Base-by-base conservation (phyloP, 257 asterid genomes). In the Penstemon eatonii region DNA sequence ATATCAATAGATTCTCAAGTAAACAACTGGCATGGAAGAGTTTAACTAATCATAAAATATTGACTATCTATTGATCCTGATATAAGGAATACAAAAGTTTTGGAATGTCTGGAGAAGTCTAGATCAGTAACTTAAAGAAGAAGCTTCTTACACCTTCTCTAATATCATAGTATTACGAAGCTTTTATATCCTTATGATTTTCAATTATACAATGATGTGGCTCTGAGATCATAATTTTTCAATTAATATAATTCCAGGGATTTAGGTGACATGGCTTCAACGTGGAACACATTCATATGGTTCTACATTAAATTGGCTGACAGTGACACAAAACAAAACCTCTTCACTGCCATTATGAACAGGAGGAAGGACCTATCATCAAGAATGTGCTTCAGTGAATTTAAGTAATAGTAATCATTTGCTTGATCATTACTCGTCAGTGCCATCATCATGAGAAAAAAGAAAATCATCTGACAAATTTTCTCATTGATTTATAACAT, bases 181-280 rank as follows among this genome's bases (percentile, higher is more conserved):
- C 13, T 50, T 60, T 70, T 9, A 6, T 12, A 15, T 51, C 73
- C 73, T 38, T 58, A 36, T 9, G 49, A 40, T 49, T 49, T 46
- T 38, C 42, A 67, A 43, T 68, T n/a, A 58, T 15, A 68, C 13
- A 25, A 56, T 36, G 47, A 45, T 57, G 49, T 33, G 60, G n/a
- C 1, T 67, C n/a, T 6, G 3, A 55, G 10, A 66, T 49, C 62
- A 40, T 4, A 6, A 7, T 15, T 3, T 47, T 7, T 38, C 38
- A n/a, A 42, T 51, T 15, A 15, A 12, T 5, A 52, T 25, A 0
- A 6, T 42, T 42, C 12, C 18, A 10, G 68, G 38, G 46, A 61
- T 25, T 51, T 9, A 9, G 15, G 7, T 50, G 18, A n/a, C 33
- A 66, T 10, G 10, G 18, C 60, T 37, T 44, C 70, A 39, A n/a